A percentile compares a stretch with the other conserved stretches of the same genome.
phyloP scores from a whole-genome alignment of 768 basidiomycete genomes.

The Xerocomellus amylosporus region DNA sequence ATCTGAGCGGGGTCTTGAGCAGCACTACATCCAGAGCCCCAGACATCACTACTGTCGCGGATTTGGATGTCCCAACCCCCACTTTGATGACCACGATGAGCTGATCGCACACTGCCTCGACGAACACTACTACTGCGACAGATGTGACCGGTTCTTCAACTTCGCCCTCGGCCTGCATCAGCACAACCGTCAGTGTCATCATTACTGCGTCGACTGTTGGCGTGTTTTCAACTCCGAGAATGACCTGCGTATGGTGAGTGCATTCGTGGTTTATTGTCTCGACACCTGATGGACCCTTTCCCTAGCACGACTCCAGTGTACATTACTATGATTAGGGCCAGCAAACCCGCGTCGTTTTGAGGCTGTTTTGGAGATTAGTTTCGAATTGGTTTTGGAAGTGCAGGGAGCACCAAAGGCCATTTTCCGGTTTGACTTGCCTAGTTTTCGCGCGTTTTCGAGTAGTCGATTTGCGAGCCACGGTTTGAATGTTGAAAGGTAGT shows the following conservation, averaged over 20 bases:
- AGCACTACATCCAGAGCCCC: slow-evolving; percentile 53
- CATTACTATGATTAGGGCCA: slow-evolving; percentile 33
- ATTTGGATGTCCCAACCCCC: slow-evolving; percentile 47
- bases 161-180: slow-evolving; percentile 41
- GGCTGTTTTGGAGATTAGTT: too few species aligned
- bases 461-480: too few species aligned
- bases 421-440: too few species aligned
- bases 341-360: too few species aligned
- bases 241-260: slow-evolving; percentile 17
- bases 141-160: slow-evolving; percentile 43
- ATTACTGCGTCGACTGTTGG: slow-evolving; percentile 46
- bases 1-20: slow-evolving; percentile 35
- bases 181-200: slow-evolving; percentile 44
- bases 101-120: slow-evolving; percentile 42
- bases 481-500: too few species aligned
- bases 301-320: slow-evolving; percentile 49
- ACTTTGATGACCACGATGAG: slow-evolving; percentile 35
- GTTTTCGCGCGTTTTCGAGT: too few species aligned
- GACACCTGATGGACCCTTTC: not conserved
- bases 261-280: not conserved
- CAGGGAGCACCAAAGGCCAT: too few species aligned
- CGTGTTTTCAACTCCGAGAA: slow-evolving; percentile 38
- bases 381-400: too few species aligned
- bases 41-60: slow-evolving; percentile 50
- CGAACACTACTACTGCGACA: slow-evolving; percentile 43